Conservation (phyloP, 805 yeast species). For the Ogataea angusta region DNA sequence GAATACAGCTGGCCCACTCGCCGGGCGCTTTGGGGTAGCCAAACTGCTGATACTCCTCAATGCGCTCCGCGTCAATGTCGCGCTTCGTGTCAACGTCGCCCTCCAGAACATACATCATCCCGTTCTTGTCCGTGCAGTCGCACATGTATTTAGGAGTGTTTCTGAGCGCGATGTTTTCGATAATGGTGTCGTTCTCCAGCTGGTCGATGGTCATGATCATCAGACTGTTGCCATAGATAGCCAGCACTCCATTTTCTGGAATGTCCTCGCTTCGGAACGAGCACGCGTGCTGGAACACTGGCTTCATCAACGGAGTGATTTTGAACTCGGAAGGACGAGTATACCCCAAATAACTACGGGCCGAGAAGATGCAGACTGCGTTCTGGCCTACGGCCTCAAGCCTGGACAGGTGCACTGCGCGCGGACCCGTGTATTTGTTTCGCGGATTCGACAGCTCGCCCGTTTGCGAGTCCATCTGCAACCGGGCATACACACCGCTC, state of each 20-base stretch:
- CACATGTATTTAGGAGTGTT: conserved; percentile 49
- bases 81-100: conserved; percentile 40
- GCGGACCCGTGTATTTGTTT: conserved; percentile 70
- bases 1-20: conserved; percentile 53
- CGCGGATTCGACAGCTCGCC: conserved; percentile 66
- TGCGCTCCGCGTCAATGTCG: conserved; percentile 28
- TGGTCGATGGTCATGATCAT: conserved; percentile 54
- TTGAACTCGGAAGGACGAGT: conserved; percentile 35
- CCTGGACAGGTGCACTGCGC: conserved; percentile 50
- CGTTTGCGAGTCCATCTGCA: conserved; percentile 51
- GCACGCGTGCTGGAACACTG: conserved; percentile 43
- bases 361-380: conserved; percentile 47
- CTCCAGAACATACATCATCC: conserved; percentile 41
- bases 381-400: conserved; percentile 32
- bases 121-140: conserved; percentile 24
- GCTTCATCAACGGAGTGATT: conserved; percentile 46
- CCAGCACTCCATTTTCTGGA: conserved; percentile 58
- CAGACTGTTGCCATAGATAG: conserved; percentile 50
- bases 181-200: conserved; percentile 30
- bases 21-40: conserved; percentile 35
- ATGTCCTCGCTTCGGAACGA: conserved; percentile 63
- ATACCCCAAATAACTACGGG: conserved; percentile 55
- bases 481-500: conserved; percentile 77
- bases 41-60: conserved; percentile 42
- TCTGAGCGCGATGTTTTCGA: conserved; percentile 41